Base-by-base conservation (phyloP, 441 rosid species). In the Bruguiera hainesii region DNA sequence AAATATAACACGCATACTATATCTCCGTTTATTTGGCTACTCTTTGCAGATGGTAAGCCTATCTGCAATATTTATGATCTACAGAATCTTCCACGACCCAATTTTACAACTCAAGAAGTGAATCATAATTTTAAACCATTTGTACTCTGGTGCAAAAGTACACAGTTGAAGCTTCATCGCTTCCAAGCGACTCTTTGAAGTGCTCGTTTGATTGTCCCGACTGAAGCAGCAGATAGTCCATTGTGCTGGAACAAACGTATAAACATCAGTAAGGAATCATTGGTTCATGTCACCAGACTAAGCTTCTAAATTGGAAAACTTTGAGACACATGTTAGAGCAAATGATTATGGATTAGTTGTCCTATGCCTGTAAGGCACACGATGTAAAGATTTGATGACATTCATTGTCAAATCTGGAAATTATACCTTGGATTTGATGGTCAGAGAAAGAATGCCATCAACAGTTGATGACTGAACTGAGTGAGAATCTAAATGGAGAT, bases 341-440 rank as follows among this genome's bases (percentile, higher is more conserved):
- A 42, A 42, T 42, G 48, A 42, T 42, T 42, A 11, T 13, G 18
- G 48, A 3, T 42, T 11, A 42, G 48, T 42, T 8, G 29, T 20
- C 16, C 7, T 55, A 3, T 55, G 23, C 58, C 10, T 21, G 25
- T 25, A 20, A 52, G 26, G 56, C 21, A 8, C 25, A 21, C 21
- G 2, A 55, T 20, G 58, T 55, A 55, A 5, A 15, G 6, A 8
- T 10, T 15, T 23, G 13, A 8, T 23, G 18, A 11, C 42, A 23
- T 30, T 26, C 28, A 8, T 19, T 7, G 23, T 50, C 29, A 11
- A 15, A 28, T 56, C 1, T 15, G 18, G 11, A 42, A 25, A 57
- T 39, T 66, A 21, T 86, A 95, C 99, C 98, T 89, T 81, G 63
- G 93, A 80, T 68, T 83, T 82, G 56, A 95, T 82, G 7, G 83